Conservation (phyloP, 352 stramenopile species). For the Phytophthora macrochlamydospora region DNA sequence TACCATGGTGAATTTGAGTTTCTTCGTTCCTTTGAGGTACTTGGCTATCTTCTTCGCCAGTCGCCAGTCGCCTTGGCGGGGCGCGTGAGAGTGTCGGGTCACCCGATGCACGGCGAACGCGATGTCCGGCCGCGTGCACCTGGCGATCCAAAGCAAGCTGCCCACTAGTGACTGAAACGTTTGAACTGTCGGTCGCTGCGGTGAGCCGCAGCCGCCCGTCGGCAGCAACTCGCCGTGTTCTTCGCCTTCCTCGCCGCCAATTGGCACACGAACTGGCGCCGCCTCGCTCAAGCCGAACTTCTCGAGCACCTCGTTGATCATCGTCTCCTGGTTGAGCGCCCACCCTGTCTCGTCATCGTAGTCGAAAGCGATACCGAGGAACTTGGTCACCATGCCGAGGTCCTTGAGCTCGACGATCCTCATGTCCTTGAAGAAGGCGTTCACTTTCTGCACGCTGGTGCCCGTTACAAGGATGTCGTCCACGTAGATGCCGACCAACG, state of each 20-base stretch:
- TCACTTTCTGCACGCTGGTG: conserved; percentile 1
- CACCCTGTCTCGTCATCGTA: conserved; percentile 1
- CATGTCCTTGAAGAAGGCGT: conserved; percentile 23
- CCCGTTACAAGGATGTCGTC: conserved; percentile 36
- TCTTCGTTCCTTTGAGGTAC: conserved; percentile 31
- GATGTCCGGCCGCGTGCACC: conserved; percentile 39
- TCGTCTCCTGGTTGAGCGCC: conserved; percentile 5
- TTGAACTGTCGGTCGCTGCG: conserved; percentile 7
- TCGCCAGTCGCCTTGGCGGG: conserved; percentile 9
- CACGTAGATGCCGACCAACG: conserved; percentile 26
- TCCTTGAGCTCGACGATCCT: conserved; percentile 13
- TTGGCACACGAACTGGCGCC: conserved; percentile 7
- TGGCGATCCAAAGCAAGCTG: conserved; percentile 37
- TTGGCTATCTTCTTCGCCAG: conserved; percentile 22
- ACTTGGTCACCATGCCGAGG: conserved; percentile 10
- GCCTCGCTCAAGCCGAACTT: conserved; percentile 9
- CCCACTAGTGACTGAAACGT: conserved; percentile 43
- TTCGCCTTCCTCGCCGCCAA: conserved; percentile 7
- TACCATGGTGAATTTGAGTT: conserved; percentile 18
- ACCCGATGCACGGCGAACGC: conserved; percentile 26
- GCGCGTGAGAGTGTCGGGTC: conserved; percentile 21
- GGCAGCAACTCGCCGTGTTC: conserved; percentile 8
- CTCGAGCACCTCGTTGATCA: conserved; percentile 8
- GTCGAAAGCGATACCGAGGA: conserved; percentile 8
- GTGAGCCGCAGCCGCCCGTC: neutral